Evolutionary conservation across 2,329 filamentous ascomycete species (phyloP).

Genomic region (Aspergillus pseudoviridinutans): DNA sequence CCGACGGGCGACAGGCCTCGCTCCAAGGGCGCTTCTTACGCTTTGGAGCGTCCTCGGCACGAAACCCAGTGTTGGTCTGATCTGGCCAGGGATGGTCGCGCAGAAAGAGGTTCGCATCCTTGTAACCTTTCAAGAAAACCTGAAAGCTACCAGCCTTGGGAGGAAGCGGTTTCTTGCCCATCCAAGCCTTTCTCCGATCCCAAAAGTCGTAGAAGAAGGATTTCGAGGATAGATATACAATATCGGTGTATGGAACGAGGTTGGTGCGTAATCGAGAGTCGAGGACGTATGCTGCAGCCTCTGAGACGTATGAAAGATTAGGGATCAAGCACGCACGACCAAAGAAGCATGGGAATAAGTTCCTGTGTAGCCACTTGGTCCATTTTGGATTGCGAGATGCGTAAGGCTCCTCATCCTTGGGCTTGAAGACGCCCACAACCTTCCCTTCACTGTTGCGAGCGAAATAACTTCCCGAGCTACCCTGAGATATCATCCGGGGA

Average conservation of each 20-base stretch:
- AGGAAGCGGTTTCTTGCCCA: constrained; percentile 80
- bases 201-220: constrained; percentile 98
- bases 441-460: constrained; percentile 87
- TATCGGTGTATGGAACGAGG: constrained; percentile 93
- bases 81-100: constrained; percentile 97
- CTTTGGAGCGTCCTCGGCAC: constrained; percentile 62
- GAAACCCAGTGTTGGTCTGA: constrained; percentile 68
- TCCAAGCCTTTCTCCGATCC: constrained; percentile 83
- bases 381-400: constrained; percentile 96
- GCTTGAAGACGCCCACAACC: constrained; percentile 96
- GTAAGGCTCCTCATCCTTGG: constrained; percentile 98
- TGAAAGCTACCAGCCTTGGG: constrained; percentile 95
- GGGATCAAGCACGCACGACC: constrained; percentile 93
- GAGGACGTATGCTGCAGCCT: constrained; percentile 93
- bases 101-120: constrained; percentile 93
- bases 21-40: constrained; percentile 72
- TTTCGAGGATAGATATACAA: constrained; percentile 90
- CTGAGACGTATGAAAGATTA: constrained; percentile 95
- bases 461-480: constrained; percentile 97
- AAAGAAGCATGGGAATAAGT: constrained; percentile 96
- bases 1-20: constrained; percentile 72
- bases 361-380: constrained; percentile 99
- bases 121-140: constrained; percentile 93
- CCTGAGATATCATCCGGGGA: constrained; percentile 93
- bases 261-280: constrained; percentile 86